A percentile compares a stretch with the other conserved stretches of the same genome.
Evolutionary conservation across 192 early-diverging fungal genomes (phyloP).

Genomic region (Backusella australiensis): DNA sequence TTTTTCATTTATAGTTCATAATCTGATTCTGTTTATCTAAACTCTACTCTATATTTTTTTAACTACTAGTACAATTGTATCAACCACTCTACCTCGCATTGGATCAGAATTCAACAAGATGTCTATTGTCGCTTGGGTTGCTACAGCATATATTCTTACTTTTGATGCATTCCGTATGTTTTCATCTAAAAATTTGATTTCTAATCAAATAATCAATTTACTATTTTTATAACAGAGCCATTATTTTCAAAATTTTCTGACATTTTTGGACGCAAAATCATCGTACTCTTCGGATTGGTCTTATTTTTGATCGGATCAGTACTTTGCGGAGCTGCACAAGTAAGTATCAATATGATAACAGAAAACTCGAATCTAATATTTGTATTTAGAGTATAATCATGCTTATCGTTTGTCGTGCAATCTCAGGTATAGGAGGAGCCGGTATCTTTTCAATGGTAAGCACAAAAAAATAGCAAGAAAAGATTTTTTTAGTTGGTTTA

Average conservation of each 20-base stretch:
- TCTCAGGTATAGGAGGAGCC: constrained; percentile 66
- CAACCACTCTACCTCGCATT: constrained; percentile 73
- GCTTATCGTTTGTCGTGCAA: constrained; percentile 62
- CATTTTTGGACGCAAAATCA: constrained; percentile 76
- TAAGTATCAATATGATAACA: not conserved
- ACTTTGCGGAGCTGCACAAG: constrained; percentile 74
- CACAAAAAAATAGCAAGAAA: too few relatives aligned
- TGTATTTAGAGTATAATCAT: constrained; percentile 34
- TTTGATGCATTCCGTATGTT: constrained; percentile 35
- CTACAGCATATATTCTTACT: constrained; percentile 62
- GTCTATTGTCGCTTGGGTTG: constrained; percentile 77
- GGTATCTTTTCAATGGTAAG: constrained; percentile 54
- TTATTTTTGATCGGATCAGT: constrained; percentile 81
- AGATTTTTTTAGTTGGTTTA: not conserved
- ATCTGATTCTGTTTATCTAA: not conserved
- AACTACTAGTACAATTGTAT: constrained; percentile 69
- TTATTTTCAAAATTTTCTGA: constrained; percentile 84
- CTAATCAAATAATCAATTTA: constrained; percentile 1
- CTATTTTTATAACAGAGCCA: constrained; percentile 28
- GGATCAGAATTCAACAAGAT: constrained; percentile 67
- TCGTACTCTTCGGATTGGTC: constrained; percentile 70
- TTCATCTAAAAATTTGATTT: not conserved
- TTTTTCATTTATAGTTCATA: not conserved
- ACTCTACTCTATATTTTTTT: not conserved
- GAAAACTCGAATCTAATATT: not conserved